phyloP scores from a whole-genome alignment of 2,329 filamentous ascomycete genomes.

The Plectosphaerella cucumerina region DNA sequence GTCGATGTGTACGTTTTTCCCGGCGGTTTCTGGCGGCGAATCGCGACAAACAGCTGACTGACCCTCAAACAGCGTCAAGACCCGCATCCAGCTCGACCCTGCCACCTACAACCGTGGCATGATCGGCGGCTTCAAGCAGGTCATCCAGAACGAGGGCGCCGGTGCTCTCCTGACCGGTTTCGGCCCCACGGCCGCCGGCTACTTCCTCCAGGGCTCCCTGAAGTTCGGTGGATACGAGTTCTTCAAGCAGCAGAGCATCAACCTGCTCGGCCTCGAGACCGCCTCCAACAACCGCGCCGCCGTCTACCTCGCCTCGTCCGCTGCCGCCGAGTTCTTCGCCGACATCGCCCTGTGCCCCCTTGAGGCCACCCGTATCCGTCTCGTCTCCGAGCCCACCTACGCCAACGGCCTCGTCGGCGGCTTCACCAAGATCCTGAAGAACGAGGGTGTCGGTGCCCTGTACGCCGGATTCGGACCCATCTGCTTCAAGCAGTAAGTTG shows the following conservation, averaged over 20 bases:
- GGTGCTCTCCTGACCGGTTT: slow-evolving; percentile 81
- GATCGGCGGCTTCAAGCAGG: slow-evolving; percentile 81
- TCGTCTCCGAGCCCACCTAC: slow-evolving; percentile 84
- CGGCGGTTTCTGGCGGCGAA: neutral
- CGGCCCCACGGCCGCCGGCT: slow-evolving; percentile 82
- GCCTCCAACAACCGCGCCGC: slow-evolving; percentile 75
- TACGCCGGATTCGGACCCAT: slow-evolving; percentile 90
- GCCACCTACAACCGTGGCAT: slow-evolving; percentile 83
- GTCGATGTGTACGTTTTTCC: slow-evolving; percentile 92
- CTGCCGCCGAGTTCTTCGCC: slow-evolving; percentile 63
- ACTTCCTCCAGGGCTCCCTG: slow-evolving; percentile 91
- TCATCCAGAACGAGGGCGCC: slow-evolving; percentile 79
- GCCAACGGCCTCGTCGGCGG: slow-evolving; percentile 75
- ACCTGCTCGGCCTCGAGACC: slow-evolving; percentile 71
- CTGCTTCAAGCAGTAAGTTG: slow-evolving; percentile 70
- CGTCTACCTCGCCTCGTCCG: slow-evolving; percentile 72
- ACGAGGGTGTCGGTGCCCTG: slow-evolving; percentile 80
- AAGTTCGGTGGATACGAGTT: slow-evolving; percentile 95
- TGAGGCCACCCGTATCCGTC: slow-evolving; percentile 89
- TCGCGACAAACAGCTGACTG: neutral
- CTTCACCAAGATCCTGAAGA: slow-evolving; percentile 78
- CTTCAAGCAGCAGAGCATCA: slow-evolving; percentile 91
- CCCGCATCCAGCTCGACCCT: slow-evolving; percentile 89
- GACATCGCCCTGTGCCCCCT: slow-evolving; percentile 87
- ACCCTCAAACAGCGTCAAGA: slow-evolving; percentile 70